Conservation (phyloP, 805 yeast species). For the Ogataea methanolica region DNA sequence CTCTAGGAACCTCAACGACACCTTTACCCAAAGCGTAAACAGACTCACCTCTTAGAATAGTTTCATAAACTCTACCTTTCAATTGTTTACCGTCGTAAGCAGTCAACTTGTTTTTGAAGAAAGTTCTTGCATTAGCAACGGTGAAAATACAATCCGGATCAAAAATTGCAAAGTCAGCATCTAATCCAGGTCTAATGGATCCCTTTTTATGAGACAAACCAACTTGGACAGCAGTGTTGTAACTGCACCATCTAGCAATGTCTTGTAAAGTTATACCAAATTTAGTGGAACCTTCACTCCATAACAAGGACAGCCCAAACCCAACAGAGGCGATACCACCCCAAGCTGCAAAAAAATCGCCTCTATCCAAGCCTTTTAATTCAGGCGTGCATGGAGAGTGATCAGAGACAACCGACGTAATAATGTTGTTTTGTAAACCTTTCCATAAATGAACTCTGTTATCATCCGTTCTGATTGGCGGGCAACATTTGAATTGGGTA, state of each 20-base stretch:
- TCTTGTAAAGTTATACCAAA: slow-evolving; percentile 39
- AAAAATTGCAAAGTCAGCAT: slow-evolving; percentile 85
- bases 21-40: slow-evolving; percentile 59
- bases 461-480: slow-evolving; percentile 78
- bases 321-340: slow-evolving; percentile 96
- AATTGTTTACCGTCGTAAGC: slow-evolving; percentile 75
- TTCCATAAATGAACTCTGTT: slow-evolving; percentile 75
- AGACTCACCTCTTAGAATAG: slow-evolving; percentile 70
- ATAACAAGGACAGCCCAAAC: slow-evolving; percentile 75
- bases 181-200: slow-evolving; percentile 63
- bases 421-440: slow-evolving; percentile 60
- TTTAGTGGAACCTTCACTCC: slow-evolving; percentile 61
- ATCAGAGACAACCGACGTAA: slow-evolving; percentile 87
- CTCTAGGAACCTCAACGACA: slow-evolving; percentile 52
- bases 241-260: slow-evolving; percentile 74
- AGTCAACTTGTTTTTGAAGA: slow-evolving; percentile 82
- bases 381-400: slow-evolving; percentile 97
- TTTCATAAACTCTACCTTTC: slow-evolving; percentile 72
- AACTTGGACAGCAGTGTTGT: slow-evolving; percentile 80
- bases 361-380: slow-evolving; percentile 71
- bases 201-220: slow-evolving; percentile 77
- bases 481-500: slow-evolving; percentile 90
- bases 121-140: slow-evolving; percentile 51
- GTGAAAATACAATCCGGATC: slow-evolving; percentile 53
- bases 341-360: slow-evolving; percentile 92